Evolutionary conservation across 2,329 filamentous ascomycete genomes (phyloP).

Genomic region (Rhexocercosporidium sp.): DNA sequence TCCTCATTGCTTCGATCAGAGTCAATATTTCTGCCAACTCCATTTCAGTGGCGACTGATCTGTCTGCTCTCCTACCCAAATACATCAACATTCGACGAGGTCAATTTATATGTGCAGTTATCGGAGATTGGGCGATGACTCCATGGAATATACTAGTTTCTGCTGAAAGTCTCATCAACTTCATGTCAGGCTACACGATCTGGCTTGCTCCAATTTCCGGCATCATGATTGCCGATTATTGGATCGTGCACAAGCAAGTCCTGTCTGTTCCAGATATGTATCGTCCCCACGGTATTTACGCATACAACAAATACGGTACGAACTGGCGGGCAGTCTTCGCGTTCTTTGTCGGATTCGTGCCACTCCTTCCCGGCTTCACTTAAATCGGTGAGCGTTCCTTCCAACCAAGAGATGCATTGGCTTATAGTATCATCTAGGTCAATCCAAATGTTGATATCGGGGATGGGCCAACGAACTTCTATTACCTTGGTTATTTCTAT

Average conservation of each 20-base stretch:
- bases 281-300: slow-evolving; percentile 1
- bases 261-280: too few species aligned
- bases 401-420: too few species aligned
- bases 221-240: too few species aligned
- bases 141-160: slow-evolving; percentile 16
- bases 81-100: slow-evolving; percentile 14
- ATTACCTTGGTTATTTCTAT: slow-evolving; percentile 22
- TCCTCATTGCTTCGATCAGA: slow-evolving; percentile 45
- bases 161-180: slow-evolving; percentile 45
- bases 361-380: slow-evolving; percentile 20
- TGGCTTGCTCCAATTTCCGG: slow-evolving; percentile 45
- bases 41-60: slow-evolving; percentile 45
- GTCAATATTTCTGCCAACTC: slow-evolving; percentile 37
- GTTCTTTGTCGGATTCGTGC: slow-evolving; percentile 45
- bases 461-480: slow-evolving; percentile 18
- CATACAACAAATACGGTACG: slow-evolving; percentile 41
- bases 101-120: slow-evolving; percentile 9
- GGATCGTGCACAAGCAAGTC: too few species aligned
- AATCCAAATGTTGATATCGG: slow-evolving; percentile 14
- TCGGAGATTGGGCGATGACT: slow-evolving; percentile 14
- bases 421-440: not conserved
- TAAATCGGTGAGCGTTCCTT: not conserved
- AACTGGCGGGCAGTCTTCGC: slow-evolving; percentile 51
- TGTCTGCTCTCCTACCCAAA: slow-evolving; percentile 45
- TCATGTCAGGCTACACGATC: slow-evolving; percentile 42